Evolutionary conservation across 306 rosid species (phyloP).

Genomic region (Lathyrus tuberosus): DNA sequence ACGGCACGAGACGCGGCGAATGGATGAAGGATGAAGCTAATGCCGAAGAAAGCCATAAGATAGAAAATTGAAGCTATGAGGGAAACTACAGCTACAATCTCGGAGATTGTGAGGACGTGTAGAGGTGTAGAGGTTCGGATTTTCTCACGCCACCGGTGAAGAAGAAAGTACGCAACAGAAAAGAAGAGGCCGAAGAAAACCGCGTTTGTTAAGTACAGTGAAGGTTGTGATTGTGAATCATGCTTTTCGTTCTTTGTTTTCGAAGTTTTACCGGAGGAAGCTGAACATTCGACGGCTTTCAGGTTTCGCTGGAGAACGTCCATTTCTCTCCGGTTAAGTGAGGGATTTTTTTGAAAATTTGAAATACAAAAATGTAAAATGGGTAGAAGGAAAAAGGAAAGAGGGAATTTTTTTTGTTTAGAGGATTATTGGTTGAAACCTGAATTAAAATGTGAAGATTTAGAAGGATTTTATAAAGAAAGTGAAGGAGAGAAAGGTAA

Average conservation of each 20-base stretch:
- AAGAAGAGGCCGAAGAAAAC: conserved; percentile 72
- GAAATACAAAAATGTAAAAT: too few relatives aligned
- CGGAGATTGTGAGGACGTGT: conserved; percentile 69
- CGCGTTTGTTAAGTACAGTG: conserved; percentile 55
- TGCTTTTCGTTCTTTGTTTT: neutral
- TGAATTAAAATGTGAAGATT: neutral
- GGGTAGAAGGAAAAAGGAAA: neutral
- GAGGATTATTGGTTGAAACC: neutral
- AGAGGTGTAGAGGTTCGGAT: conserved; percentile 82
- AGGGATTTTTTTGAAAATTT: neutral
- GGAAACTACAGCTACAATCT: conserved; percentile 62
- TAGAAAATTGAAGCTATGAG: conserved; percentile 73
- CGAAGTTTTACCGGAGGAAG: conserved; percentile 30
- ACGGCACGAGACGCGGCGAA: conserved; percentile 55
- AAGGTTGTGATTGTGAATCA: conserved; percentile 25
- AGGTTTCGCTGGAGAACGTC: conserved; percentile 60
- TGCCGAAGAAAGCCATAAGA: conserved; percentile 82
- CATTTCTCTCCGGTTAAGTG: conserved; percentile 40
- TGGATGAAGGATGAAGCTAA: conserved; percentile 65
- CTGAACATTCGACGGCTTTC: too few relatives aligned
- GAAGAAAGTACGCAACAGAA: conserved; percentile 76
- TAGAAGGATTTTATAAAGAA: conserved; percentile 1
- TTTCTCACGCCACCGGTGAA: conserved; percentile 83
- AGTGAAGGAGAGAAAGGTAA: neutral
- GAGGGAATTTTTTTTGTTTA: neutral